Evolutionary conservation across 768 basidiomycete genomes (phyloP).

Genomic region (Leccinum boreale): DNA sequence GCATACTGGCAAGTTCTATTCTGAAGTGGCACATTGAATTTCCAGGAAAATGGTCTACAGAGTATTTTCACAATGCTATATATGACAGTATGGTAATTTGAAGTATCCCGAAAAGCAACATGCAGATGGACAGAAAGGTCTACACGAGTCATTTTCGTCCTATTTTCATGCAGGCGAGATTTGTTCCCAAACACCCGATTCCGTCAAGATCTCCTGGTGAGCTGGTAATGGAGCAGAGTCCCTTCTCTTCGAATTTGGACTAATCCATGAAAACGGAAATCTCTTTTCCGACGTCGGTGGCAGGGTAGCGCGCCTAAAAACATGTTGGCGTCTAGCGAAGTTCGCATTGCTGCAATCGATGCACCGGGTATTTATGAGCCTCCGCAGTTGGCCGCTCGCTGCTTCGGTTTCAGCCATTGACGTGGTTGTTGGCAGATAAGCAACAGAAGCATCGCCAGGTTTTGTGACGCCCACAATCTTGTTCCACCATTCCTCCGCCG

Average conservation of each 20-base stretch:
- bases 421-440: slow-evolving; percentile 15
- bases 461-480: not conserved
- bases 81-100: too few relatives aligned
- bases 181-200: slow-evolving; percentile 22
- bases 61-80: too few relatives aligned
- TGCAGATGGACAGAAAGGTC: too few relatives aligned
- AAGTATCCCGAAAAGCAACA: too few relatives aligned
- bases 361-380: slow-evolving; percentile 20
- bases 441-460: slow-evolving; percentile 8
- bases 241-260: not conserved
- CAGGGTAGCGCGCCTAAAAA: slow-evolving; percentile 10
- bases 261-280: slow-evolving; percentile 1
- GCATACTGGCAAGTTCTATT: too few relatives aligned
- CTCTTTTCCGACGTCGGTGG: slow-evolving; percentile 6
- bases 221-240: not conserved
- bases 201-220: slow-evolving; percentile 18
- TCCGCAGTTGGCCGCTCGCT: slow-evolving; percentile 4
- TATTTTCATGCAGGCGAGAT: not conserved
- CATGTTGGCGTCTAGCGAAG: slow-evolving; percentile 1
- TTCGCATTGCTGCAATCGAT: slow-evolving; percentile 22
- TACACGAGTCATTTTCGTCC: too few relatives aligned
- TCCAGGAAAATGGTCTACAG: too few relatives aligned
- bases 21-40: too few relatives aligned
- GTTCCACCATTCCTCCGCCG: slow-evolving; percentile 23
- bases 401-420: not conserved